Evolutionary conservation across 2,329 filamentous ascomycete genomes (phyloP).

Genomic region (Verticillium nonalfalfae): DNA sequence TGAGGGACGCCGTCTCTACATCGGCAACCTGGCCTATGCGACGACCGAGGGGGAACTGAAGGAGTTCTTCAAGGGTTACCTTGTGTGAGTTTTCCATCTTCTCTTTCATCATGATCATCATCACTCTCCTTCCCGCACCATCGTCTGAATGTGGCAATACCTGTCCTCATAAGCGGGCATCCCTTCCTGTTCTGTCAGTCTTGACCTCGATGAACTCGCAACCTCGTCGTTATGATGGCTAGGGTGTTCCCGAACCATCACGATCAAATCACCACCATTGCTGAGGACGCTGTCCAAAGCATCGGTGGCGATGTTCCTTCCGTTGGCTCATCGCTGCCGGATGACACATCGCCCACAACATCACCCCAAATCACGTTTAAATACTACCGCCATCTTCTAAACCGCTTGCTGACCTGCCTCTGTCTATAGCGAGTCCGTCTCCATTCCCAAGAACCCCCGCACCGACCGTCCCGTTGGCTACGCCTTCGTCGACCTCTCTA

Average conservation of each 20-base stretch:
- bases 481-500: slow-evolving; percentile 96
- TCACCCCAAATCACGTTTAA: background rate
- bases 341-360: background rate
- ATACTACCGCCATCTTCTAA: background rate
- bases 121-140: background rate
- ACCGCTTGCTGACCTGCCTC: background rate
- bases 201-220: no score
- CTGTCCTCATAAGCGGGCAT: background rate
- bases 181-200: background rate
- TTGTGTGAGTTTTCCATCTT: slow-evolving; percentile 69
- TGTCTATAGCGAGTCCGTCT: slow-evolving; percentile 79
- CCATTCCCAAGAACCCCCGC: slow-evolving; percentile 98
- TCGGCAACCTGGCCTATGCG: slow-evolving; percentile 99
- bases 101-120: background rate
- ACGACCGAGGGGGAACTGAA: slow-evolving; percentile 99
- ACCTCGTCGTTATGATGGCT: no score
- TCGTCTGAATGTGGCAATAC: background rate
- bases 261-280: background rate
- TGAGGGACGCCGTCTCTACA: slow-evolving; percentile 98
- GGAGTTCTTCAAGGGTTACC: slow-evolving; percentile 99
- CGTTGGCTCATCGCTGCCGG: background rate
- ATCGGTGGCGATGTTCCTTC: background rate
- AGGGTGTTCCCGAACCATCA: no score
- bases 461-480: slow-evolving; percentile 98
- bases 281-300: background rate